These are phyloP conservation scores for Ceratobasidium sp. DNA, from an alignment of 1,284 basidiomycete genomes.

Conservation along the genomic window DNA sequence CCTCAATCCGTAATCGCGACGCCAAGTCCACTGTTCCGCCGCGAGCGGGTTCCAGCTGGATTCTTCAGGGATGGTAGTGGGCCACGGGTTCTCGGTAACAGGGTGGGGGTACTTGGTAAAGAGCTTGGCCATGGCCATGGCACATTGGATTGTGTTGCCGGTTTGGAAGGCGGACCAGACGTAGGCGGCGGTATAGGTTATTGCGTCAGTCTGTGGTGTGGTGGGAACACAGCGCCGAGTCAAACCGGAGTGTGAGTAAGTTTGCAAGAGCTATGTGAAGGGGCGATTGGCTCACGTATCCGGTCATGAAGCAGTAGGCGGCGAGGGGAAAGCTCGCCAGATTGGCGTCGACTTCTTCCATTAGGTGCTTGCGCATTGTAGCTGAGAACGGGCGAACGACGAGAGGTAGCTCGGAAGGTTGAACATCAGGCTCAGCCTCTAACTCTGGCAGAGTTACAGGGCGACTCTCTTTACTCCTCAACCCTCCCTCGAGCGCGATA, in stretches of 20 bases:
- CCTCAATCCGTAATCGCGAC: conserved; percentile 62
- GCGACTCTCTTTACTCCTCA: neutral
- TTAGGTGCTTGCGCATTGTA: conserved; percentile 51
- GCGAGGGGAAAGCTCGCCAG: conserved; percentile 69
- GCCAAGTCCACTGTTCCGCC: neutral
- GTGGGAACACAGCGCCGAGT: too few relatives aligned
- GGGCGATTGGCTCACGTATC: conserved; percentile 59
- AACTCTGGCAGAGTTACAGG: neutral
- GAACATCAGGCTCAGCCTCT: neutral
- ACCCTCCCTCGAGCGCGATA: neutral
- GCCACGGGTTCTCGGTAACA: conserved; percentile 45
- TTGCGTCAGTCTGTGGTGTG: conserved; percentile 65
- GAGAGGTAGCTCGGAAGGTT: neutral
- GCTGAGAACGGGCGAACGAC: neutral
- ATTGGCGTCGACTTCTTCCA: conserved; percentile 69
- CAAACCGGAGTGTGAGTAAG: neutral
- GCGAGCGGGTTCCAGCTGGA: conserved; percentile 5
- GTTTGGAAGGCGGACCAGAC: conserved; percentile 91
- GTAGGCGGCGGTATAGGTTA: conserved; percentile 84
- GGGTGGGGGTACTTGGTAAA: conserved; percentile 19
- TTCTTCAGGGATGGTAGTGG: neutral
- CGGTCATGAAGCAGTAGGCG: conserved; percentile 87
- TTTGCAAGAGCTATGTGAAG: neutral
- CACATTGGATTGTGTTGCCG: conserved; percentile 38
- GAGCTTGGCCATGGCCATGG: conserved; percentile 22